Evolutionary conservation across 2,329 filamentous ascomycete genomes (phyloP).

Genomic region (Fusarium domesticum): DNA sequence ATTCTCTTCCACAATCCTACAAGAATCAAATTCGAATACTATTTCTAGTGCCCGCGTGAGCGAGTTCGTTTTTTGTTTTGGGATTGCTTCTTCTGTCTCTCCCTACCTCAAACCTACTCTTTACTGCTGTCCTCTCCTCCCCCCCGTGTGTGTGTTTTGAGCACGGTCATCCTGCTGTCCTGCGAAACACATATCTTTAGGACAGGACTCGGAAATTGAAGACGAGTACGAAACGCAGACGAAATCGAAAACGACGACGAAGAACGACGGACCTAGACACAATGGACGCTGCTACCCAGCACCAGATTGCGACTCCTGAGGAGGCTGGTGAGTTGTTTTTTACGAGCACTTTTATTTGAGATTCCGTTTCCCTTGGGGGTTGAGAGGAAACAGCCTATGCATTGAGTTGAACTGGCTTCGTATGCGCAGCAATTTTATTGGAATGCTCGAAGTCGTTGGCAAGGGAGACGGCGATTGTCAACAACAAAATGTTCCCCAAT

Average conservation of each 20-base stretch:
- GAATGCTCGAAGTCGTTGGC: background rate
- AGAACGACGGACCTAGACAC: conserved; percentile 22
- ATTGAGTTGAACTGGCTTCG: background rate
- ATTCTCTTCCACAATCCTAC: conserved; percentile 25
- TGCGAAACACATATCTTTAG: conserved; percentile 7
- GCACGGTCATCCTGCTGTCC: background rate
- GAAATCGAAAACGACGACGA: conserved; percentile 20
- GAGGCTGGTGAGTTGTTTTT: conserved; percentile 57
- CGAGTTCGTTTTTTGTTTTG: conserved; percentile 13
- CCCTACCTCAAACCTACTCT: conserved; percentile 13
- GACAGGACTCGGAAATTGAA: conserved; percentile 11
- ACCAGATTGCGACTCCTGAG: conserved; percentile 56
- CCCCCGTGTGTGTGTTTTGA: no score
- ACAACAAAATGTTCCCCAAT: conserved; percentile 4
- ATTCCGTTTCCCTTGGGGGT: background rate
- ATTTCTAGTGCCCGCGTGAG: conserved; percentile 24
- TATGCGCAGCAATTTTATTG: background rate
- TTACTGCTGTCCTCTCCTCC: no score
- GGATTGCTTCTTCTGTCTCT: conserved; percentile 4
- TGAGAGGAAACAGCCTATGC: background rate
- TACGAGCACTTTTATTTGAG: conserved; percentile 2
- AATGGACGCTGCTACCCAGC: conserved; percentile 41
- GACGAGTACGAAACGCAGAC: conserved; percentile 4
- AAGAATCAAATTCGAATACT: conserved; percentile 24
- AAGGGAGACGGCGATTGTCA: background rate